Evolutionary conservation across 83 land plant genomes (phyloP), one percentile per base, ranked within the genome.

Genomic region (Thuja plicata): DNA sequence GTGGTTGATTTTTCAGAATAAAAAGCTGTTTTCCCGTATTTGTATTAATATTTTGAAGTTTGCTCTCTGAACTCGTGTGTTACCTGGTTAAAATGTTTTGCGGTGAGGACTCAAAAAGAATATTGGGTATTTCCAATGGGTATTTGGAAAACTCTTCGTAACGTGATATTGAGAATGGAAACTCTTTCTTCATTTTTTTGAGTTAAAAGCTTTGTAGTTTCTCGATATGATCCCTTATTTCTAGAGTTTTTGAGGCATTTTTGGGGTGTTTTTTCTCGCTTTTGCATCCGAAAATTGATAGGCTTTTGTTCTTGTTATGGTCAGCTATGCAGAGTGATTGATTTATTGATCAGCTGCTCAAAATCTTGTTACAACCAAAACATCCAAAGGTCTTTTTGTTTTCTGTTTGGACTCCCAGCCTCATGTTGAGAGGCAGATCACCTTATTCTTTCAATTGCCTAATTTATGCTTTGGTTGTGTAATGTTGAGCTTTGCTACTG

Each of bases 401-500:
- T 46, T 24, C 30, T 83, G 32, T 83, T 41, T 83, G 85, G 52
- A 35, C 11, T 50, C 34, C 34, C 50, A 41, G 57, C 50, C 37
- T 83, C 35, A 30, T 30, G 6, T n/a, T 48, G 15, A 43, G 37
- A n/a, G 85, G 34, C 55, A n/a, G 27, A 48, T n/a, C 34, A 43
- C 85, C 27, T 24, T 82, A n/a, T 43, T 27, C 54, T 45, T 82
- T 82, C 34, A 82, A 46, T 82, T 82, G 48, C 45, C 45, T 82
- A 48, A 45, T 83, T 46, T 83, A 46, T 83, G 52, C 35, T 83
- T 83, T 83, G 85, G 55, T 83, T 83, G 85, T 83, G 85, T 48
- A n/a, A n/a, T 83, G 85, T 83, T 83, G 57, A 83, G 85, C 85
- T 83, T 83, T 83, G 85, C 85, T 83, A 83, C 55, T 83, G 85